Evolutionary conservation across 2,329 filamentous ascomycete genomes (phyloP).

Genomic region (Cytospora schulzeri): DNA sequence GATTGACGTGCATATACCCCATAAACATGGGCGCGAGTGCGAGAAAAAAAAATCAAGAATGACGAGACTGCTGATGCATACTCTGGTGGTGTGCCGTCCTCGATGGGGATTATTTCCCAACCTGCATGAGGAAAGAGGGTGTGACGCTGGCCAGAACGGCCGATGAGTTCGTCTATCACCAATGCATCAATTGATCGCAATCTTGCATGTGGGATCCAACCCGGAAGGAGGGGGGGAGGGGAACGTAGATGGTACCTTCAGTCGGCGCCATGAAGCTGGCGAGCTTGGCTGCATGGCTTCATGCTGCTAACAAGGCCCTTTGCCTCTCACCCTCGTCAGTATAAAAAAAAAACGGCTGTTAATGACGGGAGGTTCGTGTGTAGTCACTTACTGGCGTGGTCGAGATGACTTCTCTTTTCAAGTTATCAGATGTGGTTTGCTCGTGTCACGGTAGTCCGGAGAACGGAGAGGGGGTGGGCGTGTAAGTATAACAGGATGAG

Average conservation of each 20-base stretch:
- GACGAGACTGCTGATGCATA: neutral
- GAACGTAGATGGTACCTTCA: neutral
- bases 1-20: constrained; percentile 3
- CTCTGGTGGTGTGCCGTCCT: neutral
- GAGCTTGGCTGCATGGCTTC: neutral
- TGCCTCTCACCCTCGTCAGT: neutral
- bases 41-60: neutral
- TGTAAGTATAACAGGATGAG: constrained; percentile 4
- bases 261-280: neutral
- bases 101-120: neutral
- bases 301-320: neutral
- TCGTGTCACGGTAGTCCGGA: neutral
- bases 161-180: constrained; percentile 26
- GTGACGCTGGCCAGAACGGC: constrained; percentile 19
- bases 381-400: too few relatives aligned
- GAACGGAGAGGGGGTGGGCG: neutral
- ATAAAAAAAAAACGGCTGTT: neutral
- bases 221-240: constrained; percentile 1
- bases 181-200: constrained; percentile 26
- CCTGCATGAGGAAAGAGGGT: constrained; percentile 3
- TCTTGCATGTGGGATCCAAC: constrained; percentile 26
- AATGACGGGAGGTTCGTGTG: neutral
- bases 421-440: constrained; percentile 2
- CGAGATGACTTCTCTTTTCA: neutral
- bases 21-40: neutral